phyloP scores from a whole-genome alignment of 768 basidiomycete species.

The Lactarius tabidus region DNA sequence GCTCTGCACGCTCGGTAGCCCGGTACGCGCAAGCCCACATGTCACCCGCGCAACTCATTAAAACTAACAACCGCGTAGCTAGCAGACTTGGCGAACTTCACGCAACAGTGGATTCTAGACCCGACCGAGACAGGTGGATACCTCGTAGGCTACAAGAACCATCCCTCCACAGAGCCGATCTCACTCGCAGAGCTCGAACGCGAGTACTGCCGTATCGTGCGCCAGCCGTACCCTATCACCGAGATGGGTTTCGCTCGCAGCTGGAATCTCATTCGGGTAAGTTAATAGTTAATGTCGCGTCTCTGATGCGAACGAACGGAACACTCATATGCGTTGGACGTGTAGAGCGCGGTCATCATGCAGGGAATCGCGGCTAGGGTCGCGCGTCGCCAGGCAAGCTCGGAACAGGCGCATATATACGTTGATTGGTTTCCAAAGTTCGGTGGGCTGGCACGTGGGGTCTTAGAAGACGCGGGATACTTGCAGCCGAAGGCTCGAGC shows the following conservation, averaged over 20 bases:
- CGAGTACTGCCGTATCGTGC: constrained; percentile 69
- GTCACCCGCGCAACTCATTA: neutral
- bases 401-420: constrained; percentile 61
- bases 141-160: constrained; percentile 51
- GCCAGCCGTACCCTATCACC: constrained; percentile 66
- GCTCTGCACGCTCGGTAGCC: constrained; percentile 89
- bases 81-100: constrained; percentile 87
- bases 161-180: constrained; percentile 53
- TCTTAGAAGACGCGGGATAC: constrained; percentile 54
- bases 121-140: constrained; percentile 36
- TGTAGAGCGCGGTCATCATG: constrained; percentile 69
- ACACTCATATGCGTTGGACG: too few species aligned
- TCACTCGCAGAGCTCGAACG: constrained; percentile 68
- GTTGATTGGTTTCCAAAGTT: constrained; percentile 50
- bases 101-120: constrained; percentile 75
- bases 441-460: constrained; percentile 57
- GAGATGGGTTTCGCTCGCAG: constrained; percentile 80
- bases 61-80: constrained; percentile 42
- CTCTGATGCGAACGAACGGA: constrained; percentile 15
- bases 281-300: too few species aligned
- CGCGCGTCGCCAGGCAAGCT: constrained; percentile 85
- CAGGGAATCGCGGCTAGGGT: constrained; percentile 90
- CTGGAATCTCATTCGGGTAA: constrained; percentile 83
- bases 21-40: constrained; percentile 45
- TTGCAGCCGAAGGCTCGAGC: constrained; percentile 27